Conservation (phyloP, 2,329 filamentous ascomycete species). For the Zymoseptoria brevis region DNA sequence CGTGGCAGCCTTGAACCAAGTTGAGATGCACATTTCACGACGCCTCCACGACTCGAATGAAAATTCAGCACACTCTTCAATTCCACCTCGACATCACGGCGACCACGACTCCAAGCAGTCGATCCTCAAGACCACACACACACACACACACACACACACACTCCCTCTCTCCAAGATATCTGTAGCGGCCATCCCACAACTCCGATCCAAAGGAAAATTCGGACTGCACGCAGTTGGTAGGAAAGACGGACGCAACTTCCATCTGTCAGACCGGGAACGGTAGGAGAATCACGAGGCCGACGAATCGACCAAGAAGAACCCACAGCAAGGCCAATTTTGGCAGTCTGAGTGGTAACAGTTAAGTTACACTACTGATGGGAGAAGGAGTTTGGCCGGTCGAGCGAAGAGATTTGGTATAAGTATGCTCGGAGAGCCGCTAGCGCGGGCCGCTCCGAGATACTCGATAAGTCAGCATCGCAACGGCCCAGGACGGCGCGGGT, state of each 20-base stretch:
- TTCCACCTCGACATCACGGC: not conserved
- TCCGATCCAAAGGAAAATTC: conserved; percentile 29
- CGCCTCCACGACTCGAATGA: not conserved
- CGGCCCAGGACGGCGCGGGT: no score
- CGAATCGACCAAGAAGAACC: conserved; percentile 24
- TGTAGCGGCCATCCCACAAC: conserved; percentile 40
- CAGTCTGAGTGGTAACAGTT: no score
- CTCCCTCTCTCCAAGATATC: not conserved
- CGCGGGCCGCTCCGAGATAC: no score
- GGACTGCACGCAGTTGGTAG: conserved; percentile 33
- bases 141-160: no score
- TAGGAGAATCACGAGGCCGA: conserved; percentile 29
- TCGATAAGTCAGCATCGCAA: no score
- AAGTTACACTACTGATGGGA: no score
- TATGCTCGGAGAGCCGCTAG: no score
- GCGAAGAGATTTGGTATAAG: no score
- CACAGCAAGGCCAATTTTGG: conserved; percentile 30
- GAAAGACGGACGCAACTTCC: conserved; percentile 35
- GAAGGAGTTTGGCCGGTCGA: no score
- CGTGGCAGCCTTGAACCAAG: not conserved
- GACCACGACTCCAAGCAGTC: not conserved
- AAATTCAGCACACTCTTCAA: not conserved
- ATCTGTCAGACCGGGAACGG: conserved; percentile 39
- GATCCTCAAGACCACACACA: not conserved
- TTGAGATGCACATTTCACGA: not conserved